Evolutionary conservation across 805 yeast species (phyloP).

Genomic region (Hanseniaspora thailandica): DNA sequence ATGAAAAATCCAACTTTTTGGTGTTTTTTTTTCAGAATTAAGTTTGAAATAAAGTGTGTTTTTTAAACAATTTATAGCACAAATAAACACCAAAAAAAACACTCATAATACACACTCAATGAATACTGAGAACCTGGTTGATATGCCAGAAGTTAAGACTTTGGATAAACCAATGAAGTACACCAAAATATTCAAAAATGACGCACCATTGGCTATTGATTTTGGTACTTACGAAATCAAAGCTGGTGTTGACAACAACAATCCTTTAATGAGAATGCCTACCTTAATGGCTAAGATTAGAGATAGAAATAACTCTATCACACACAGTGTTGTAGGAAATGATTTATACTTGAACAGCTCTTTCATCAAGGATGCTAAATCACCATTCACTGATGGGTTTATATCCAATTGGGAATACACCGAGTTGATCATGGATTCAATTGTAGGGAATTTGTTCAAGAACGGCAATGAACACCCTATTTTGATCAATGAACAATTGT

Average conservation of each 20-base stretch:
- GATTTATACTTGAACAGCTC: conserved; percentile 65
- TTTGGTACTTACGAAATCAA: conserved; percentile 57
- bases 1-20: too few relatives aligned
- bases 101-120: background rate
- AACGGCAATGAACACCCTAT: conserved; percentile 64
- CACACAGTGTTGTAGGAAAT: conserved; percentile 67
- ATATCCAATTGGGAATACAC: conserved; percentile 87
- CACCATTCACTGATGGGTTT: conserved; percentile 80
- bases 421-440: conserved; percentile 72
- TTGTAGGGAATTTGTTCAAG: conserved; percentile 60
- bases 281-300: conserved; percentile 59
- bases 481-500: conserved; percentile 67
- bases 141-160: background rate
- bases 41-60: too few relatives aligned
- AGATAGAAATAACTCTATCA: conserved; percentile 56
- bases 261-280: conserved; percentile 46
- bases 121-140: background rate
- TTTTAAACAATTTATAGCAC: too few relatives aligned
- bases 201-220: conserved; percentile 78
- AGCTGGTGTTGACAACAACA: conserved; percentile 41
- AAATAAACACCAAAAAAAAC: background rate
- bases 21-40: too few relatives aligned
- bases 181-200: background rate
- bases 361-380: conserved; percentile 52
- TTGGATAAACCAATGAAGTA: background rate